phyloP scores from a whole-genome alignment of 768 basidiomycete genomes.

The Lanmaoa rubissima region DNA sequence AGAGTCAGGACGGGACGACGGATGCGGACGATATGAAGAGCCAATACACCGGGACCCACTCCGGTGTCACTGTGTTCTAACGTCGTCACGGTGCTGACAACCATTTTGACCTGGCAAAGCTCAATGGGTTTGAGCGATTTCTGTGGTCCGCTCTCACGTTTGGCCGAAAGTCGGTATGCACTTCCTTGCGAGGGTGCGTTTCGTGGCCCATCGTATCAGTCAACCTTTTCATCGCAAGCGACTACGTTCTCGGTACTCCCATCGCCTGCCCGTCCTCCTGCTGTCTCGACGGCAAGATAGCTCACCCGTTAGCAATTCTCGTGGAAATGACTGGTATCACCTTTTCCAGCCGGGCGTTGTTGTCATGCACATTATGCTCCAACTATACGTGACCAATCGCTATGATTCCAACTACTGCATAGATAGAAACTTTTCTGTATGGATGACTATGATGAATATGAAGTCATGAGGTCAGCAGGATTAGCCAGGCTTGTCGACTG shows the following conservation, averaged over 20 bases:
- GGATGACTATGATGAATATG: slow-evolving; percentile 24
- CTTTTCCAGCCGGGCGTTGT: slow-evolving; percentile 4
- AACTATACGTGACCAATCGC: slow-evolving; percentile 10
- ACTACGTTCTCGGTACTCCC: slow-evolving; percentile 6
- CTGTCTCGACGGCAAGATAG: slow-evolving; percentile 3
- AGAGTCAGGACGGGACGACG: slow-evolving; percentile 81
- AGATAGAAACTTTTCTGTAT: slow-evolving; percentile 12
- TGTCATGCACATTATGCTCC: slow-evolving; percentile 26
- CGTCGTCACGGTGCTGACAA: slow-evolving; percentile 1
- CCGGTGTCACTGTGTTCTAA: slow-evolving; percentile 84
- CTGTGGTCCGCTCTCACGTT: background rate
- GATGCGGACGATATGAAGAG: slow-evolving; percentile 88
- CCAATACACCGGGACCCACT: slow-evolving; percentile 83
- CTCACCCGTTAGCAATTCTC: slow-evolving; percentile 2
- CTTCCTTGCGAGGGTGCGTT: slow-evolving; percentile 6
- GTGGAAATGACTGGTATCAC: background rate
- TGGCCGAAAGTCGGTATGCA: slow-evolving; percentile 11
- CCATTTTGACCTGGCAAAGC: slow-evolving; percentile 3
- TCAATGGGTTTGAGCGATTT: slow-evolving; percentile 17
- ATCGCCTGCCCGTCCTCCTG: background rate
- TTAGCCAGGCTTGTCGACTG: background rate
- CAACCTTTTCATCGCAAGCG: slow-evolving; percentile 16
- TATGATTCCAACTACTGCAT: slow-evolving; percentile 11
- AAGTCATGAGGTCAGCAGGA: background rate
- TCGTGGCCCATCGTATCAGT: slow-evolving; percentile 6